Evolutionary conservation across 306 rosid species (phyloP), one percentile per base, ranked within the genome.

Genomic region (Morella rubra): DNA sequence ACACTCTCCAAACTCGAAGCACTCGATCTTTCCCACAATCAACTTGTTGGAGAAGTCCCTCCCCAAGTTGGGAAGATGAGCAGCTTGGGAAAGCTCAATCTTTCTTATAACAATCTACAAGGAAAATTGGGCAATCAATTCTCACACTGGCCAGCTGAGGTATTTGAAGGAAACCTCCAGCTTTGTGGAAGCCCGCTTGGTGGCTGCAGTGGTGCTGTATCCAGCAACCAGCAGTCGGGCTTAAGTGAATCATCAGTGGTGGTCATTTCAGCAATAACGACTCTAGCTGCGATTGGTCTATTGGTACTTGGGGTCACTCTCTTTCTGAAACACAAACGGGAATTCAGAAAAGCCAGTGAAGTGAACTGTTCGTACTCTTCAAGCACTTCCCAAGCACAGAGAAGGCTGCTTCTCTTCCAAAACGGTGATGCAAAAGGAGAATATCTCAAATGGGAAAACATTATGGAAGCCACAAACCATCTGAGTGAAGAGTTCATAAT

Each of bases 11-110:
- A 90, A 73, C 89, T 95, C 18, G 97, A 89, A 82, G 90, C 82
- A 5, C 99, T 92, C 69, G 91, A 95, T 87, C 96, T 92, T 73
- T 95, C 99, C 27, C 89, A 87, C 83, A 95, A 95, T 84, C 96
- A 87, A 52, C 91, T 95, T 64, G 81, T 15, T 1, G 99, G 99
- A 32, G 81, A 89, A 87, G 85, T 92, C 83, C 97, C 99, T 83
- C 76, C 84, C 13, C 80, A 81, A 44, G 77, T 95, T 66, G 90
- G 89, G 76, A 88, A 82, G 41, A 92, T 95, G 99, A 89, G 87
- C 86, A 92, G 97, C 73, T 89, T 95, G 86, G 96, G 90, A 71
- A 89, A 85, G 90, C 96, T 95, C 73, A 88, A 92, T 76, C 87
- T 95, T 71, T 89, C 99, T 81, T 81, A 84, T 90, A 92, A 92